phyloP scores from a whole-genome alignment of 1,139 yeast species.

The Hansenula sp. region DNA sequence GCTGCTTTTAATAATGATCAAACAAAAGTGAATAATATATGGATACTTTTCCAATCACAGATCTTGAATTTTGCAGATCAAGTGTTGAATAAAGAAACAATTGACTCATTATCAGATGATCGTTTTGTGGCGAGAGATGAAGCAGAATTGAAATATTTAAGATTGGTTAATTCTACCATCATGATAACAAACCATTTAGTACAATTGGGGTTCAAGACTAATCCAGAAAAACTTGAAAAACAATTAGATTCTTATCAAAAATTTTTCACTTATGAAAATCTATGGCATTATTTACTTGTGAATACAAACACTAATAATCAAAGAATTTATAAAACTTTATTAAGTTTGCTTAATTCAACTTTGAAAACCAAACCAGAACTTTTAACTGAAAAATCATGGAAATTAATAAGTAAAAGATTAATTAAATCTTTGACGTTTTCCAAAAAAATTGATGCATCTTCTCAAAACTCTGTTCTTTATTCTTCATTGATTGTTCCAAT shows the following conservation, averaged over 20 bases:
- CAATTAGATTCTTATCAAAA: slow-evolving; percentile 23
- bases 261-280: slow-evolving; percentile 33
- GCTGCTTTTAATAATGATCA: slow-evolving; percentile 53
- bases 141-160: slow-evolving; percentile 57
- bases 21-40: slow-evolving; percentile 55
- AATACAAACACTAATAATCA: slow-evolving; percentile 31
- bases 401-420: slow-evolving; percentile 42
- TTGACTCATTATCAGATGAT: slow-evolving; percentile 68
- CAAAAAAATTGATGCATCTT: slow-evolving; percentile 18
- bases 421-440: slow-evolving; percentile 48
- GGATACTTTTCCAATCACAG: slow-evolving; percentile 54
- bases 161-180: slow-evolving; percentile 53
- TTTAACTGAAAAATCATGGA: slow-evolving; percentile 33
- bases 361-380: slow-evolving; percentile 16
- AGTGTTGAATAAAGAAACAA: slow-evolving; percentile 50
- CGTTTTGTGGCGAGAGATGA: slow-evolving; percentile 68
- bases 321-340: slow-evolving; percentile 41
- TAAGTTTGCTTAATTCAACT: slow-evolving; percentile 31
- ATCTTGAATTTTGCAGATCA: slow-evolving; percentile 53
- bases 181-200: slow-evolving; percentile 42
- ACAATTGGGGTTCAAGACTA: slow-evolving; percentile 13
- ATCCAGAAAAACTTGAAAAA: slow-evolving; percentile 10
- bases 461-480: slow-evolving; percentile 35
- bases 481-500: slow-evolving; percentile 44
- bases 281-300: slow-evolving; percentile 39